Evolutionary conservation across 257 asterid species (phyloP).

Genomic region (Solanum paucissectum): DNA sequence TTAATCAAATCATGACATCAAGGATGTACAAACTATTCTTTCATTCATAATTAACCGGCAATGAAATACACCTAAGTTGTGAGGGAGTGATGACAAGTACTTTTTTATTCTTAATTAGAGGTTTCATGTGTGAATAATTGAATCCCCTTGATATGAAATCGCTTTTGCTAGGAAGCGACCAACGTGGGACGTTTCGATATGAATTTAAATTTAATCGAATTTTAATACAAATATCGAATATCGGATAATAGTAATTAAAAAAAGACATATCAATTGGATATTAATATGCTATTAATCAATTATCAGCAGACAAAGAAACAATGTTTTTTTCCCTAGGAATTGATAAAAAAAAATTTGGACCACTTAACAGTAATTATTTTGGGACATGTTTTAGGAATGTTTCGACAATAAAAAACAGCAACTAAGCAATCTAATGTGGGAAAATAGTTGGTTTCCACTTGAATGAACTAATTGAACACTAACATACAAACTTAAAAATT

Average conservation of each 20-base stretch:
- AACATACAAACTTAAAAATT: neutral
- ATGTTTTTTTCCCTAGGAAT: neutral
- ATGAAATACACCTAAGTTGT: neutral
- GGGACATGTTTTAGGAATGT: neutral
- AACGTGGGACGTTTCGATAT: neutral
- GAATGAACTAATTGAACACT: neutral
- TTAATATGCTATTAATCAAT: neutral
- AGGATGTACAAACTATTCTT: neutral
- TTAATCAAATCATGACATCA: neutral
- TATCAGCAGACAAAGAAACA: neutral
- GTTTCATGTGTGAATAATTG: neutral
- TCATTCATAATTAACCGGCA: neutral
- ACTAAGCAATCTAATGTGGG: neutral
- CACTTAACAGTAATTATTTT: neutral
- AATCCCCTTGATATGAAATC: neutral
- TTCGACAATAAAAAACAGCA: neutral
- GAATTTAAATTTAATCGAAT: neutral
- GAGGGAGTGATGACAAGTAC: neutral
- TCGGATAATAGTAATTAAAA: neutral
- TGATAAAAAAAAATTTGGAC: neutral
- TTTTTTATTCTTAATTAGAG: neutral
- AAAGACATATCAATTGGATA: neutral
- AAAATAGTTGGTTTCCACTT: neutral
- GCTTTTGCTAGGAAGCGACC: fast-evolving
- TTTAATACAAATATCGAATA: neutral